phyloP scores from a whole-genome alignment of 2,329 filamentous ascomycete species.

The Sporothrix globosa region DNA sequence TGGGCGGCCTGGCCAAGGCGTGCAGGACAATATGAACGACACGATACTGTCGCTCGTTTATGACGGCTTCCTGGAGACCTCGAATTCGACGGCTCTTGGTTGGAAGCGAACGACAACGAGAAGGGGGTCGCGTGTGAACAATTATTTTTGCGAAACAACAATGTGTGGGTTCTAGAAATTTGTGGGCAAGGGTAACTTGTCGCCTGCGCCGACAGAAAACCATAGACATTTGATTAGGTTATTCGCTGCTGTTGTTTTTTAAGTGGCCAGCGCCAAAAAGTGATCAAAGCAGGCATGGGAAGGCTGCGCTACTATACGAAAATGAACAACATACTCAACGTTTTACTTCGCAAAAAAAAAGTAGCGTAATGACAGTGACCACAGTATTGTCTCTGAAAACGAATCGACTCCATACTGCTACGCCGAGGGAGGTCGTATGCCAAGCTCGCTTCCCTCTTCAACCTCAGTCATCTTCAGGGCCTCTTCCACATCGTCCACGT shows the following conservation, averaged over 20 bases:
- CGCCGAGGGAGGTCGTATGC: conserved; percentile 18
- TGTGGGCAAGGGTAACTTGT: too few species aligned
- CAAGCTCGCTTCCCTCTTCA: conserved; percentile 51
- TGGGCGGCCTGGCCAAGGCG: conserved; percentile 54
- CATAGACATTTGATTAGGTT: background rate
- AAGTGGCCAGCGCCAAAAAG: too few species aligned
- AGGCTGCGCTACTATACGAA: too few species aligned
- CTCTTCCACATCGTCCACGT: conserved; percentile 81
- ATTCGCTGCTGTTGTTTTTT: background rate
- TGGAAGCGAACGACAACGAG: background rate
- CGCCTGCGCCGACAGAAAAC: background rate
- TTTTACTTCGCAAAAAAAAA: too few species aligned
- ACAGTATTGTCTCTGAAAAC: background rate
- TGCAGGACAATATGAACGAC: conserved; percentile 41
- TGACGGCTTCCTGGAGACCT: conserved; percentile 42
- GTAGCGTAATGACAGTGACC: too few species aligned
- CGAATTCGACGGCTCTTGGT: conserved; percentile 36
- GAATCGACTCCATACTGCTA: background rate
- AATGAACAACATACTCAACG: too few species aligned
- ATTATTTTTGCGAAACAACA: background rate
- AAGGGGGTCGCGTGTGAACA: background rate
- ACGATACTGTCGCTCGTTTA: conserved; percentile 43
- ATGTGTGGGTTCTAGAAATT: background rate
- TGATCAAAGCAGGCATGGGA: too few species aligned
- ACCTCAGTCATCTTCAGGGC: conserved; percentile 80